phyloP scores from a whole-genome alignment of 108 stramenopile species.

The Skeletonema tropicum region DNA sequence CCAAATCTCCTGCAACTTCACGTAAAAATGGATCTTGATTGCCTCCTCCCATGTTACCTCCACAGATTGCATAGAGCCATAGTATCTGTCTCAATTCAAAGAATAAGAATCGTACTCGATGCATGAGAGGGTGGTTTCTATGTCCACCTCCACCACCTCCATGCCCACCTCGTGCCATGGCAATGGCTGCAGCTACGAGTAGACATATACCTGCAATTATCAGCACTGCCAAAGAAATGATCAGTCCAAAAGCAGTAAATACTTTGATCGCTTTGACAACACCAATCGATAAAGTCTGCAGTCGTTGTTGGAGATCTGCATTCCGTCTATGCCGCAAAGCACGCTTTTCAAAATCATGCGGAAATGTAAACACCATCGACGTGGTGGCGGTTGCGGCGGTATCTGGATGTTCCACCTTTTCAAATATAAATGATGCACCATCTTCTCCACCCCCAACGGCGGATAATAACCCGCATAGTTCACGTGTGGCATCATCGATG shows the following conservation, averaged over 20 bases:
- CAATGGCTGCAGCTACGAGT: slow-evolving; percentile 77
- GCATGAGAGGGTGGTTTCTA: slow-evolving; percentile 48
- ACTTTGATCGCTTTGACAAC: slow-evolving; percentile 60
- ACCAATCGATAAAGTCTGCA: slow-evolving; percentile 20
- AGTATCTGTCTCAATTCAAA: slow-evolving; percentile 76
- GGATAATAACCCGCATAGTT: slow-evolving; percentile 74
- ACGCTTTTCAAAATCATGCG: slow-evolving; percentile 68
- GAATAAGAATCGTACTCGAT: slow-evolving; percentile 59
- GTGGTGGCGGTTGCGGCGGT: slow-evolving; percentile 13
- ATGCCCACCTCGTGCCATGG: slow-evolving; percentile 60
- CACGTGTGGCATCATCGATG: slow-evolving; percentile 78
- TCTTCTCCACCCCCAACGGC: slow-evolving; percentile 71
- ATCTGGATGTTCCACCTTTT: slow-evolving; percentile 33
- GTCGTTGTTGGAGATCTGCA: slow-evolving; percentile 41
- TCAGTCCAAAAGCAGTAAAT: slow-evolving; percentile 82
- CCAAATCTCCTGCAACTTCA: slow-evolving; percentile 79
- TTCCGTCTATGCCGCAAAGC: slow-evolving; percentile 45
- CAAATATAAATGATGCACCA: slow-evolving; percentile 81
- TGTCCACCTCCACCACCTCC: slow-evolving; percentile 27
- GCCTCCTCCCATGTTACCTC: slow-evolving; percentile 44
- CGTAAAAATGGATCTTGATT: slow-evolving; percentile 75
- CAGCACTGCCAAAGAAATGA: slow-evolving; percentile 73
- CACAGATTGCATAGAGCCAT: slow-evolving; percentile 86
- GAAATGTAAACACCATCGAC: slow-evolving; percentile 85
- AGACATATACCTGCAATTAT: slow-evolving; percentile 64